Evolutionary conservation across 2,329 filamentous ascomycete genomes (phyloP).

Genomic region (Fusarium hostae): DNA sequence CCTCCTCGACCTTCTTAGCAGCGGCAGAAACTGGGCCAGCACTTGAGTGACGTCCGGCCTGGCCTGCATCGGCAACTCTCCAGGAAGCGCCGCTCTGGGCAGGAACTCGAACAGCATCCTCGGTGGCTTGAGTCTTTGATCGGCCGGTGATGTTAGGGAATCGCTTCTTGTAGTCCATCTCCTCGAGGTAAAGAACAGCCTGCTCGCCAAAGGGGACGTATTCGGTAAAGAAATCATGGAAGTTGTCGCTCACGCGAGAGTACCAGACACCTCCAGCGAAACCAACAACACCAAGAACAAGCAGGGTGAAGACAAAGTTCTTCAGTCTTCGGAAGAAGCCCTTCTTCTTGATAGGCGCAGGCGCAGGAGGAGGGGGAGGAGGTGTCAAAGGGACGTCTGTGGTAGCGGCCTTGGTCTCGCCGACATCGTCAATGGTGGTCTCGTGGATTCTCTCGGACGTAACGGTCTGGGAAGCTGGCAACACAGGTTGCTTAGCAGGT

Average conservation of each 20-base stretch:
- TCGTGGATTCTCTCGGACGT: conserved; percentile 59
- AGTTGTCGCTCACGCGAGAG: conserved; percentile 93
- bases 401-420: conserved; percentile 53
- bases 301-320: conserved; percentile 79
- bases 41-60: conserved; percentile 69
- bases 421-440: conserved; percentile 52
- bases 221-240: conserved; percentile 99
- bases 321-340: conserved; percentile 77
- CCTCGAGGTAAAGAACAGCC: conserved; percentile 93
- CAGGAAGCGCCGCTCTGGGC: conserved; percentile 88
- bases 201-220: conserved; percentile 96
- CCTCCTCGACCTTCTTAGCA: conserved; percentile 45
- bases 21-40: conserved; percentile 55
- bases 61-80: conserved; percentile 72
- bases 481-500: conserved; percentile 60
- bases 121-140: conserved; percentile 63
- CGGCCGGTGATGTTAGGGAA: conserved; percentile 69
- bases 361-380: conserved; percentile 45
- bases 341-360: conserved; percentile 64
- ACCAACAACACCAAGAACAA: conserved; percentile 79
- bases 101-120: conserved; percentile 82
- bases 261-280: conserved; percentile 94
- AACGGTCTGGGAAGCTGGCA: conserved; percentile 65
- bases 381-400: conserved; percentile 51
- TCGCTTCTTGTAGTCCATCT: conserved; percentile 89